phyloP scores from a whole-genome alignment of 2,329 filamentous ascomycete genomes.

The Intubia oerlemansii region DNA sequence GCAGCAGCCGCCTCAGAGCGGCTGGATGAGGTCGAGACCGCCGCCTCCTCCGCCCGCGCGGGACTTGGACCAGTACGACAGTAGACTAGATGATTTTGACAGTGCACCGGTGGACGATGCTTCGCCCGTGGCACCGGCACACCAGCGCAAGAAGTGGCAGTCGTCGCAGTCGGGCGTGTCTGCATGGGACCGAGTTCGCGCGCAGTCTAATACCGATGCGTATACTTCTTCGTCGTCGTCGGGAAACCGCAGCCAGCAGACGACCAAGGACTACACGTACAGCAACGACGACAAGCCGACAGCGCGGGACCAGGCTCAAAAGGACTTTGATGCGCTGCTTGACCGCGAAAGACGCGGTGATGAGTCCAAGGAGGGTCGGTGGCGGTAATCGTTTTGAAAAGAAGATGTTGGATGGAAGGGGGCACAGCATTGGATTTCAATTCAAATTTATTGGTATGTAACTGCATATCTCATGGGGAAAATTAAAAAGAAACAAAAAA shows the following conservation, averaged over 20 bases:
- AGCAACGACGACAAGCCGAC: slow-evolving; percentile 4
- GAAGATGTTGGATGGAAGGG: too few species aligned
- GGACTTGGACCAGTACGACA: too few species aligned
- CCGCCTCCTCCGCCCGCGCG: too few species aligned
- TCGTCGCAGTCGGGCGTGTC: slow-evolving; percentile 2
- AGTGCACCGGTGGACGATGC: too few species aligned
- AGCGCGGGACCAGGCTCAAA: slow-evolving; percentile 7
- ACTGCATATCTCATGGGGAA: too few species aligned
- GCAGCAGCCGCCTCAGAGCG: not conserved
- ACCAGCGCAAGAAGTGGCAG: slow-evolving; percentile 3
- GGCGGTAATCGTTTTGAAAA: slow-evolving; percentile 1
- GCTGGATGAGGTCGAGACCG: too few species aligned
- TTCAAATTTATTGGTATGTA: too few species aligned
- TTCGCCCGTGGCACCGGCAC: slow-evolving; percentile 7
- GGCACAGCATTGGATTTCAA: too few species aligned
- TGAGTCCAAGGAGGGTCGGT: slow-evolving; percentile 1
- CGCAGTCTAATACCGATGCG: too few species aligned
- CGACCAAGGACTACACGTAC: slow-evolving; percentile 5
- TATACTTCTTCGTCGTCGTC: too few species aligned
- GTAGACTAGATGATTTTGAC: too few species aligned
- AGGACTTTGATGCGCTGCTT: slow-evolving; percentile 10
- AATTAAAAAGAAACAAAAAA: not conserved
- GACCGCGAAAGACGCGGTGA: slow-evolving; percentile 9
- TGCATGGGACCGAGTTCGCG: slow-evolving; percentile 9
- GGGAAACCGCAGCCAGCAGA: slow-evolving; percentile 1